Evolutionary conservation across 2,329 filamentous ascomycete species (phyloP), one percentile per base, ranked within the genome.

Genomic region (Talaromyces sp.): DNA sequence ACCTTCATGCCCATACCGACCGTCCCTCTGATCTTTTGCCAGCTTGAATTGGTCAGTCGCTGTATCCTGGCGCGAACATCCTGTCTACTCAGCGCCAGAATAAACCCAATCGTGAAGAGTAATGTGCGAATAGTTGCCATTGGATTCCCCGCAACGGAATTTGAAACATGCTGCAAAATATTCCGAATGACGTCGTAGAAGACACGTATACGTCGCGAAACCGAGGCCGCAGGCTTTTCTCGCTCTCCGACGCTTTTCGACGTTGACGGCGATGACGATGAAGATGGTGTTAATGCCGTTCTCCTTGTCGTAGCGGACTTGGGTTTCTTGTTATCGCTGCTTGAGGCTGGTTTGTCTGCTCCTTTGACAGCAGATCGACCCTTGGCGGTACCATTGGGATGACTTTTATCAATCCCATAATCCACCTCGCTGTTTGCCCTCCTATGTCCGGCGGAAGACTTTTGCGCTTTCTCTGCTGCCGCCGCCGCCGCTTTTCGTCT

Each of bases 1-100:
- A 98, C 93, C 80, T 97, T 98, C 66, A 96, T 90, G 1, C 93
- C 95, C 93, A 98, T 98, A 1, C 93, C 93, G 4, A 93, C 88
- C 0, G 95, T 98, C 52, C 87, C 84, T 73, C 85, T 87, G 44
- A 96, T 80, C 79, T 96, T 97, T 61, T 85, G 84, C 92, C 92
- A 96, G 9, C 86, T 87, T 31, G 83, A 81, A 42, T 84, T 84
- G 48, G 96, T 72, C 40, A 92, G 80, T 61, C 87, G 83, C 72
- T 87, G 83, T 39, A 97, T 76, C 67, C 89, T 84, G 67, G 96
- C 87, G 44, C 93, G 85, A 14, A 96, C 80, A 71, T 89, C 88
- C 69, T 85, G 84, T 69, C 90, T 84, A 63, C 90, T 89, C 64
- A 97, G 80, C 66, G 95, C 85, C 66, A 93, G 77, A 33, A 96